phyloP scores from a whole-genome alignment of 345 rosid species.

The Syzygium aqueum region DNA sequence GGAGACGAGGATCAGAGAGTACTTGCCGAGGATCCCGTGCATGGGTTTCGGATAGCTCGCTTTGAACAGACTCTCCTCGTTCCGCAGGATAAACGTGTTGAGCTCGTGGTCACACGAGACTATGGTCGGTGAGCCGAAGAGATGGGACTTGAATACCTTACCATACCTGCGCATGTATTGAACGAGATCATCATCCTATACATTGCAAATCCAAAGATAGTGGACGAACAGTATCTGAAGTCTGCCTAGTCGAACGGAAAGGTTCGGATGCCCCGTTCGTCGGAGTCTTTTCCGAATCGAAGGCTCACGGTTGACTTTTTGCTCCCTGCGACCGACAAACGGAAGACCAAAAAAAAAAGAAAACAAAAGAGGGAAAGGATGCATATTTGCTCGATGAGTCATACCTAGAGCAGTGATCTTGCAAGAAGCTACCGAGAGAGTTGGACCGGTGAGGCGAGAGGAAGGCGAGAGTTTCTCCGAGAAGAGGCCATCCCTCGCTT shows the following conservation, averaged over 20 bases:
- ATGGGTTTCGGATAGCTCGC: conserved; percentile 65
- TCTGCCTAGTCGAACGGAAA: not conserved
- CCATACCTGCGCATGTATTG: conserved; percentile 41
- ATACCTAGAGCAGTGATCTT: conserved; percentile 55
- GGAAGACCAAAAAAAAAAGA: not conserved
- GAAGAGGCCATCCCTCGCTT: conserved; percentile 70
- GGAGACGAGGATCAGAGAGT: conserved; percentile 41
- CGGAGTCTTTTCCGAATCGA: not conserved
- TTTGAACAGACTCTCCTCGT: conserved; percentile 64
- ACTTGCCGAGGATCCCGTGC: conserved; percentile 66
- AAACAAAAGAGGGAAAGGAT: not conserved
- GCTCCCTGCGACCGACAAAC: not conserved
- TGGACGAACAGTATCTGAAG: not conserved
- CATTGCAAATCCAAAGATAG: not conserved
- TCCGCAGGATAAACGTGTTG: conserved; percentile 73
- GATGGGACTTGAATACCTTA: conserved; percentile 62
- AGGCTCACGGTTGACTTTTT: not conserved
- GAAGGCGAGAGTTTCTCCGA: conserved; percentile 64
- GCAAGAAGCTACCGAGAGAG: conserved; percentile 58
- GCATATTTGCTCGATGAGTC: not conserved
- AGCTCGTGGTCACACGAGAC: conserved; percentile 80
- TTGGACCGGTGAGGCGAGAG: conserved; percentile 74
- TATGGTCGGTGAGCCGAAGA: conserved; percentile 73
- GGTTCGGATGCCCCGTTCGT: not conserved
- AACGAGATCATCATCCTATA: not conserved